Conservation (phyloP, 352 stramenopile genomes). For the Phytophthora aleatoria region DNA sequence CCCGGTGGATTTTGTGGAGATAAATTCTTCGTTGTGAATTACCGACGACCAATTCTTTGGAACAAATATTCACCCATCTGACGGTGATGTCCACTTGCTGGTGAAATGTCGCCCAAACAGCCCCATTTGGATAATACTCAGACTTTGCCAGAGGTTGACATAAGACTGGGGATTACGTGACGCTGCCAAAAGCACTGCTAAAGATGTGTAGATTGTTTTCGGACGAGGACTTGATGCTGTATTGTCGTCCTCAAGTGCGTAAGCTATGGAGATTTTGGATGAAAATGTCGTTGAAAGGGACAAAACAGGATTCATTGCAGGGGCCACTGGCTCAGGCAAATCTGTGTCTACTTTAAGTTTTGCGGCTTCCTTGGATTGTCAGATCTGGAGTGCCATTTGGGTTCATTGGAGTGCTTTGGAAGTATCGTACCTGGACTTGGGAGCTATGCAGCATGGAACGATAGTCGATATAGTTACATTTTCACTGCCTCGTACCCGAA, state of each 20-base stretch:
- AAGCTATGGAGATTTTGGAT: too few species aligned
- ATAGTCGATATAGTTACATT: neutral
- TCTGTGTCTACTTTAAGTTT: constrained; percentile 17
- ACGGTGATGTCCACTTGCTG: neutral
- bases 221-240: too few species aligned
- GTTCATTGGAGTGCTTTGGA: constrained; percentile 5
- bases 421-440: neutral
- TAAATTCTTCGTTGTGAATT: neutral
- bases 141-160: neutral
- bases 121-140: neutral
- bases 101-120: neutral
- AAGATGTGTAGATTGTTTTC: neutral
- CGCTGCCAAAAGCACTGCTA: neutral
- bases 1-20: neutral
- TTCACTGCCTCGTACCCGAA: constrained; percentile 1
- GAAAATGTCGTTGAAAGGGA: too few species aligned
- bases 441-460: neutral
- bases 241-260: too few species aligned
- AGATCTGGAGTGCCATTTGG: constrained; percentile 31
- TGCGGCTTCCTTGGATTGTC: constrained; percentile 22
- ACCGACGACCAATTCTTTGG: neutral
- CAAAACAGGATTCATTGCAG: constrained; percentile 21
- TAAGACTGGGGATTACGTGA: neutral
- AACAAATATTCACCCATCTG: neutral
- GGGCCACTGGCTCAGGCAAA: constrained; percentile 26